These are phyloP conservation scores for Glutinoglossum americanum DNA, from an alignment of 495 filamentous ascomycete genomes.

Conservation along the genomic window DNA sequence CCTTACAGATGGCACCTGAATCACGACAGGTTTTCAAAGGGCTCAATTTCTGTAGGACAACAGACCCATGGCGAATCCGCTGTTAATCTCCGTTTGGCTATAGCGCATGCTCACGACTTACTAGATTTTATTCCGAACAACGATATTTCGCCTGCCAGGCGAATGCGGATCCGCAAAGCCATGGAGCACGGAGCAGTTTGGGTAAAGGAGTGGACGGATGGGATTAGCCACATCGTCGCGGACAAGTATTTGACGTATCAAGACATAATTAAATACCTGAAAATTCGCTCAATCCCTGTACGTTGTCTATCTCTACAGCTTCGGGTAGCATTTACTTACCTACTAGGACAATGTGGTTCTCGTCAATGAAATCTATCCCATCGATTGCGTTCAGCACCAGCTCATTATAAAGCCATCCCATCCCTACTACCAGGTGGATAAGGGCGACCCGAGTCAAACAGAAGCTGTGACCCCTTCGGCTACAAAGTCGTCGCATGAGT, in stretches of 20 bases:
- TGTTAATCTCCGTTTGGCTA: background rate
- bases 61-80: background rate
- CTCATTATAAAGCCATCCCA: constrained; percentile 36
- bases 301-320: constrained; percentile 12
- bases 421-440: constrained; percentile 31
- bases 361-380: constrained; percentile 58
- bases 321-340: background rate
- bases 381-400: constrained; percentile 51
- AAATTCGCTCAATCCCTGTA: constrained; percentile 26
- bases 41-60: background rate
- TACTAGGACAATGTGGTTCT: constrained; percentile 28
- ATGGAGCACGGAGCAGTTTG: constrained; percentile 55
- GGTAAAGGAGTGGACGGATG: constrained; percentile 28
- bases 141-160: constrained; percentile 41
- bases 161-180: constrained; percentile 48
- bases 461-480: background rate
- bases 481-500: background rate
- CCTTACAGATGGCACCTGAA: background rate
- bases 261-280: constrained; percentile 41
- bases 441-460: constrained; percentile 13
- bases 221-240: constrained; percentile 51
- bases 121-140: constrained; percentile 60
- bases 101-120: background rate
- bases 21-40: constrained; percentile 1
- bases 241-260: constrained; percentile 45